Evolutionary conservation across 1,284 basidiomycete genomes (phyloP), one percentile per base, ranked within the genome.

Genomic region (Ustilago sp.): DNA sequence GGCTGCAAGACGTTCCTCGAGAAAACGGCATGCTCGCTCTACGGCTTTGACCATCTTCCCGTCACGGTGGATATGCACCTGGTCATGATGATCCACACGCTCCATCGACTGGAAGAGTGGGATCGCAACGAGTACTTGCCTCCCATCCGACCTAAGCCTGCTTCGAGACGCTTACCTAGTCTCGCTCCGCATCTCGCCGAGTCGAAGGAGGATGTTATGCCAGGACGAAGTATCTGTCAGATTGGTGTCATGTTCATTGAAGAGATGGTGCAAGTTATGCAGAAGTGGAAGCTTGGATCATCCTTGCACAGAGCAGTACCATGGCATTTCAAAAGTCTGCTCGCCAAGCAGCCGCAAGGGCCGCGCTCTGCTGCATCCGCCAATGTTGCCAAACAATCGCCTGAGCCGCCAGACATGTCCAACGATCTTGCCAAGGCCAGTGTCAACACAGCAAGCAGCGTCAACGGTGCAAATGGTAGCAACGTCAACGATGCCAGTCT

Each of bases 1-100:
- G 61, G 66, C 15, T 77, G 75, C 70, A 77, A 77, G 55, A 64
- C 70, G 2, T 77, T 77, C 38, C 56, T 77, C 31, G 75, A 77
- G 28, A 73, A 69, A 50, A 77, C 60, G 13, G 75, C 75, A 6
- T 77, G 75, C 51, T 69, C 67, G n/a, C 50, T 77, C 23, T 52
- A 66, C 39, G 74, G 74, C 17, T 71, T 76, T 32, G 63, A 69
- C 8, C 62, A 68, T 53, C 48, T 76, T 23, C 59, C 74, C 15
- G 34, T 58, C 47, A 76, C 74, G 0, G 62, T 43, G 41, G 64
- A 76, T 35, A 71, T 76, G 68, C 74, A 76, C 36, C 43, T 68
- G 12, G 58, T 61, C 35, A 76, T 71, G 74, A 68, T 76, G 65
- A 36, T 76, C 57, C 55, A 65, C 36, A 68, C 74, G 4, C 31